These are phyloP conservation scores for Setaria viridis DNA, from an alignment of 202 grass and related monocot species.

Conservation along the genomic window DNA sequence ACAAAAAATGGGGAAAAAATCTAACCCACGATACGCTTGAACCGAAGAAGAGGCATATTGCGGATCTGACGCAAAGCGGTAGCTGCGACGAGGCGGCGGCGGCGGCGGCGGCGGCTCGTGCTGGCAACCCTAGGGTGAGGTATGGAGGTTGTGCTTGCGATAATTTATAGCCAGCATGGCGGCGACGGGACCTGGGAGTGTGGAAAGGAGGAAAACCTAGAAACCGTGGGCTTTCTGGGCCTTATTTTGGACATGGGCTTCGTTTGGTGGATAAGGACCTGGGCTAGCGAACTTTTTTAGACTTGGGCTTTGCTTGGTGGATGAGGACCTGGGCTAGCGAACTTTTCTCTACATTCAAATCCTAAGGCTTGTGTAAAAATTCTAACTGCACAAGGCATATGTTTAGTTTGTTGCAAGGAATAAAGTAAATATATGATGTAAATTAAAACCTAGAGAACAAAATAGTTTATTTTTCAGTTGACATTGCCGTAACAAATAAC, in stretches of 20 bases:
- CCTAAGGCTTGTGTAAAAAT: too few relatives aligned
- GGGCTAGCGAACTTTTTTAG: too few relatives aligned
- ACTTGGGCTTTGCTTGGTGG: background rate
- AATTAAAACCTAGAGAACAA: background rate
- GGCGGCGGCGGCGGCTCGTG: background rate
- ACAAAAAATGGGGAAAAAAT: background rate
- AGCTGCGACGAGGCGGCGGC: background rate
- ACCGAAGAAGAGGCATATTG: background rate
- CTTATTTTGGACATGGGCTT: background rate
- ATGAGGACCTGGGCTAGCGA: background rate
- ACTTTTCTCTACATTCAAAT: too few relatives aligned
- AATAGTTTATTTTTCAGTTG: background rate
- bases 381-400: too few relatives aligned
- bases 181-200: background rate
- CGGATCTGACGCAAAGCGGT: rapidly evolving
- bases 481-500: background rate
- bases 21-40: background rate
- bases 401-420: background rate
- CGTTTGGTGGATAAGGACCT: too few relatives aligned
- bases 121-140: slow-evolving; percentile 8
- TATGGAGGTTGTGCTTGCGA: background rate
- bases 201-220: background rate
- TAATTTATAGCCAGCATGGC: slow-evolving; percentile 40
- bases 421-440: background rate
- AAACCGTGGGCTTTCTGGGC: background rate